These are phyloP conservation scores for Mortierella sp. DNA, from an alignment of 371 early-diverging fungal species.

Conservation along the genomic window DNA sequence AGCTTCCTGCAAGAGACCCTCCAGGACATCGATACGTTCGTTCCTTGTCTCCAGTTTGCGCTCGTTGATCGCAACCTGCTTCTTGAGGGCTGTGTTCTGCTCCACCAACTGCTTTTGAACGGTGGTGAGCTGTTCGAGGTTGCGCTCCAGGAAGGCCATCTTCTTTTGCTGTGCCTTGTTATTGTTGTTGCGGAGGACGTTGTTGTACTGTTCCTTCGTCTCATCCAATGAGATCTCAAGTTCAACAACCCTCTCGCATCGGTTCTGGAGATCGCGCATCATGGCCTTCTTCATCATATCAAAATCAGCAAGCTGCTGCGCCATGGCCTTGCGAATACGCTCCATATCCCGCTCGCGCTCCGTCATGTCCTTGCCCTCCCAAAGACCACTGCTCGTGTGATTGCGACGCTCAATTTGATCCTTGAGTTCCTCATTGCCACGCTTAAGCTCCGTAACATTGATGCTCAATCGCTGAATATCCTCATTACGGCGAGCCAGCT, in stretches of 20 bases:
- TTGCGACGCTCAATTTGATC: slow-evolving; percentile 54
- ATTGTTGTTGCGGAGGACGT: slow-evolving; percentile 81
- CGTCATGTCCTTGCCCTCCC: slow-evolving; percentile 56
- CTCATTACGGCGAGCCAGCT: slow-evolving; percentile 75
- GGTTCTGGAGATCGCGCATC: slow-evolving; percentile 94
- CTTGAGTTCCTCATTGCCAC: slow-evolving; percentile 75
- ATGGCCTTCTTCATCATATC: slow-evolving; percentile 96
- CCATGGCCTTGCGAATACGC: slow-evolving; percentile 90
- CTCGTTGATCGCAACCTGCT: slow-evolving; percentile 89
- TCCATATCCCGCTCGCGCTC: slow-evolving; percentile 87
- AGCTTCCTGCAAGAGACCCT: slow-evolving; percentile 84
- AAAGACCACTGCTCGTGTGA: slow-evolving; percentile 52
- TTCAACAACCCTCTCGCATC: slow-evolving; percentile 95
- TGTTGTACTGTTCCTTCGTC: slow-evolving; percentile 89
- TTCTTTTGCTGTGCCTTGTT: slow-evolving; percentile 91
- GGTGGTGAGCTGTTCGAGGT: slow-evolving; percentile 92
- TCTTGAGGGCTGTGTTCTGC: slow-evolving; percentile 93
- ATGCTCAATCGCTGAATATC: slow-evolving; percentile 74
- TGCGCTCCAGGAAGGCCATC: slow-evolving; percentile 94
- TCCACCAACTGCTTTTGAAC: slow-evolving; percentile 96
- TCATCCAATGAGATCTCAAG: slow-evolving; percentile 95
- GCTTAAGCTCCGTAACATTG: slow-evolving; percentile 67
- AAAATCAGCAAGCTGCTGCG: slow-evolving; percentile 91
- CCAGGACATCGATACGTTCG: slow-evolving; percentile 93
- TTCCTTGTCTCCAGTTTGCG: slow-evolving; percentile 91